Base-by-base conservation (phyloP, 495 filamentous ascomycete genomes). In the Aspergillus avenaceus region DNA sequence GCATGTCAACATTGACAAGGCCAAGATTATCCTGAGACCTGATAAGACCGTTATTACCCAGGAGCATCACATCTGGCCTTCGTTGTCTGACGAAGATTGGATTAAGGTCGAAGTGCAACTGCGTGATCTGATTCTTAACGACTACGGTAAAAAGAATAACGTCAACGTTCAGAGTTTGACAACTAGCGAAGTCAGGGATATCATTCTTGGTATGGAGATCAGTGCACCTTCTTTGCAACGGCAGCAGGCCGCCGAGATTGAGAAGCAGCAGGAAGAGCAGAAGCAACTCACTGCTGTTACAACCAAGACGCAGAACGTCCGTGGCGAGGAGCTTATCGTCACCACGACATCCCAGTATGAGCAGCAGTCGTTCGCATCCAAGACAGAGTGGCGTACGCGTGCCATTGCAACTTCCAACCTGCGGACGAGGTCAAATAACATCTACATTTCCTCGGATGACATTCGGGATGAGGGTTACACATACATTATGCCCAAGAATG, bases 91-190 rank as follows among this genome's bases (percentile, higher is more conserved):
- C 54, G 95, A 99, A 48, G 91, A 96, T 56, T 99, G 95, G 93
- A 91, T 97, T 67, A 96, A 97, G 80, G 90, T 99, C 18, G 95
- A 99, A 79, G 88, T 90, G 50, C 90, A 96, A 63, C 73, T 99
- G 43, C 84, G 95, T 58, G 95, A 99, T 77, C 71, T 99, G 46
- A 97, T 99, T 55, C 67, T 99, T 49, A 96, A 97, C 51, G 93
- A 99, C 65, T 99, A 99, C 60, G 95, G 95, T 59, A 97, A 97
- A 83, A 97, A 97, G 78, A 99, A 97, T 70, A 97, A 97, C 58
- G 95, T 99, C 72, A 97, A 97, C 63, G 91, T 92, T 19, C 93
- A 95, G 14, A 95, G 88, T 61, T 78, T 99, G 70, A 99, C 95
- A 0, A 95, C 84, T 57, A 95, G 85, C 58, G 95, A 99, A 80